Evolutionary conservation across 352 stramenopile species (phyloP).

Genomic region (Achlya hypogyna): DNA sequence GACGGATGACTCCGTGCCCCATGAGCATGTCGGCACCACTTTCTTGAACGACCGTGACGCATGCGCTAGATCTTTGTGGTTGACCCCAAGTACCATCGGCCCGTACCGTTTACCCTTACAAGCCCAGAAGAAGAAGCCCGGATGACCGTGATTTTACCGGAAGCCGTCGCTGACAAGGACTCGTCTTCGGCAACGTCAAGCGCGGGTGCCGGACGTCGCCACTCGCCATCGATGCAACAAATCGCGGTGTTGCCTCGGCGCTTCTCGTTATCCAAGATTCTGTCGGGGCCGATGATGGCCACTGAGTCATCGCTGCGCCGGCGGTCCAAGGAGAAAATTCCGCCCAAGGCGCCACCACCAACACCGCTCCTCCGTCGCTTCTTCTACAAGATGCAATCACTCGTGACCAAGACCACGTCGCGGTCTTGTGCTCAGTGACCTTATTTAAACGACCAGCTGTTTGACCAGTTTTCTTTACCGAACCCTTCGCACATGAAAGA

Average conservation of each 20-base stretch:
- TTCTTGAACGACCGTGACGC: not conserved
- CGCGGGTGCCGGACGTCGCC: too few relatives aligned
- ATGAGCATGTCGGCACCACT: not conserved
- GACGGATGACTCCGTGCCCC: not conserved
- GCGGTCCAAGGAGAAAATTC: not conserved
- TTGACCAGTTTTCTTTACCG: too few relatives aligned
- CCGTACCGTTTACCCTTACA: not conserved
- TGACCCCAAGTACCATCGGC: not conserved
- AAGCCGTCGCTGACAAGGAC: not conserved
- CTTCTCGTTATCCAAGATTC: not conserved
- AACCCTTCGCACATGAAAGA: too few relatives aligned
- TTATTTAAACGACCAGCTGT: too few relatives aligned
- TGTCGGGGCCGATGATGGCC: slow-evolving; percentile 1
- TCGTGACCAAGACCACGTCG: not conserved
- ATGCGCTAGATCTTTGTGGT: not conserved
- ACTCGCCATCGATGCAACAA: not conserved
- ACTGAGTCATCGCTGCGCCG: not conserved
- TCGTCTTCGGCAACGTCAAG: not conserved
- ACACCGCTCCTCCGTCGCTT: not conserved
- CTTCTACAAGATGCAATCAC: not conserved
- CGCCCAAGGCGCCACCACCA: not conserved
- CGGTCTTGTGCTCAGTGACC: too few relatives aligned
- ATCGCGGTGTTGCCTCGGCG: not conserved
- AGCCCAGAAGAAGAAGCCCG: not conserved
- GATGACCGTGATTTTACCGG: not conserved